Evolutionary conservation across 2,329 filamentous ascomycete species (phyloP).

Genomic region (Colletotrichum sp.): DNA sequence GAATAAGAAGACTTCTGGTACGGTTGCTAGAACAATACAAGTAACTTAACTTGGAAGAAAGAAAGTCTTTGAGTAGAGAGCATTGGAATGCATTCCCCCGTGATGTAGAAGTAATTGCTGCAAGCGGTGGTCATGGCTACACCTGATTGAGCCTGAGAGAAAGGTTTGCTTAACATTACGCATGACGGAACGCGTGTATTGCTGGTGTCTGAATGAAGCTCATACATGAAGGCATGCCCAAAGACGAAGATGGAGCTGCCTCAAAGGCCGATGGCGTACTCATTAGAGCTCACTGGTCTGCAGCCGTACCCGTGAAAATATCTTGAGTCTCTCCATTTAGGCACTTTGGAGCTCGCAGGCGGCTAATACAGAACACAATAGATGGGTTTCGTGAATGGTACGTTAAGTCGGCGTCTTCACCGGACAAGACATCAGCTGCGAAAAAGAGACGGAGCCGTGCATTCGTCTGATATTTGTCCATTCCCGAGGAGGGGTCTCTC

Average conservation of each 20-base stretch:
- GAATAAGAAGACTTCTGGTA: no score
- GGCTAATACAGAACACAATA: background rate
- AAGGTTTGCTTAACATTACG: background rate
- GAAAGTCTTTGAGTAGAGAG: background rate
- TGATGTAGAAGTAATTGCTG: background rate
- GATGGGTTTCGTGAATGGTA: background rate
- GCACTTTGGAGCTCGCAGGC: background rate
- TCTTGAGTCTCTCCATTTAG: background rate
- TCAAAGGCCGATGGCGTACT: background rate
- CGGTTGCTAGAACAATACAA: background rate
- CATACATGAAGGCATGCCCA: background rate
- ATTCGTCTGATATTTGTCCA: background rate
- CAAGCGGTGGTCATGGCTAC: background rate
- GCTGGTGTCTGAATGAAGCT: background rate
- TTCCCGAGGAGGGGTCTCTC: background rate
- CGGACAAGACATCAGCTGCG: background rate
- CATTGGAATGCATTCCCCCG: background rate
- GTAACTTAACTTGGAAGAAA: background rate
- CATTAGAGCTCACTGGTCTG: background rate
- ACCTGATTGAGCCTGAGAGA: no score
- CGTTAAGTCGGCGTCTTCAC: background rate
- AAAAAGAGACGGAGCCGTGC: background rate
- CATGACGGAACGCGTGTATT: background rate
- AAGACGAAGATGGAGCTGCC: background rate
- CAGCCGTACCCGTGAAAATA: background rate